Conservation (phyloP, 2,329 filamentous ascomycete genomes). For the Pyricularia pennisetigena region DNA sequence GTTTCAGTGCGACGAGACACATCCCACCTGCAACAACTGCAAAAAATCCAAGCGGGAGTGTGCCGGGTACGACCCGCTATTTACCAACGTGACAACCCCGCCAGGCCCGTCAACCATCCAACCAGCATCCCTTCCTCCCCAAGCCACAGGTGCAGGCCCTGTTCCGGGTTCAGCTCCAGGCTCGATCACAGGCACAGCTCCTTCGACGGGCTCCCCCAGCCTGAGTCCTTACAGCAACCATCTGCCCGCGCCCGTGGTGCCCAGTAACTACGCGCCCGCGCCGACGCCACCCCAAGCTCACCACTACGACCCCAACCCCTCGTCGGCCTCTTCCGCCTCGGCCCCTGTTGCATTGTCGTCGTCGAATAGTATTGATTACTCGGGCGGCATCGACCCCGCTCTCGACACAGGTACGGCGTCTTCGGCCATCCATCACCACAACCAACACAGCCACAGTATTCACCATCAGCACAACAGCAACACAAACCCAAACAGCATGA, state of each 20-base stretch:
- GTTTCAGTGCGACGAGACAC: slow-evolving; percentile 83
- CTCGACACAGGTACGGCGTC: slow-evolving; percentile 32
- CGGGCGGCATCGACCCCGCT: slow-evolving; percentile 51
- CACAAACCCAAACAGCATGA: neutral
- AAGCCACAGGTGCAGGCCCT: slow-evolving; percentile 18
- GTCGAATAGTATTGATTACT: slow-evolving; percentile 34
- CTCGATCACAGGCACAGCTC: slow-evolving; percentile 20
- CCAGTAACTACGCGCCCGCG: slow-evolving; percentile 27
- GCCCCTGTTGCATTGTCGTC: neutral
- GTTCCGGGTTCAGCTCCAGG: slow-evolving; percentile 8
- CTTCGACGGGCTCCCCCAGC: slow-evolving; percentile 17
- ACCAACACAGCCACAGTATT: neutral
- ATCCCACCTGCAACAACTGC: slow-evolving; percentile 86
- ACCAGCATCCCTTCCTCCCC: slow-evolving; percentile 43
- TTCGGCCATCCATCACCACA: neutral
- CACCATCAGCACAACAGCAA: neutral
- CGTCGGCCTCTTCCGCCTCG: neutral
- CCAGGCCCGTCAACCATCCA: slow-evolving; percentile 56
- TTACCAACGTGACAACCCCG: slow-evolving; percentile 51
- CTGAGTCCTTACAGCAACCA: slow-evolving; percentile 15
- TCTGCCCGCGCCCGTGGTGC: slow-evolving; percentile 32
- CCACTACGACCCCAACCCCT: slow-evolving; percentile 21
- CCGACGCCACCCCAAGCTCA: slow-evolving; percentile 17
- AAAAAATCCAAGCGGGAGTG: slow-evolving; percentile 84
- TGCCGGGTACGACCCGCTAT: slow-evolving; percentile 78